Conservation (phyloP, 2,329 filamentous ascomycete genomes). For the Nemania bipapillata region DNA sequence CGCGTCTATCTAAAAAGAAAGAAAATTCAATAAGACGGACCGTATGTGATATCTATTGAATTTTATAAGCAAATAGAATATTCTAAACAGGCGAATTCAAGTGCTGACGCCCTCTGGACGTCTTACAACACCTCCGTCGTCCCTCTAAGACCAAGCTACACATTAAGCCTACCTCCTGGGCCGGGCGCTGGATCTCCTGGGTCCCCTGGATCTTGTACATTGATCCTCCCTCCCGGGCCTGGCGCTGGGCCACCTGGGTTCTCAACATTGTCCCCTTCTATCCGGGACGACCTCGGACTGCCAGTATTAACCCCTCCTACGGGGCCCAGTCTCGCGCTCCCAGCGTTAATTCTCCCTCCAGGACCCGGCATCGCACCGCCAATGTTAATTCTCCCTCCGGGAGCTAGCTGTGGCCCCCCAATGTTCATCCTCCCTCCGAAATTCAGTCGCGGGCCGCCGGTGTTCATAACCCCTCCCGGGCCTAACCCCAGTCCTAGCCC, state of each 20-base stretch:
- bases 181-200: neutral
- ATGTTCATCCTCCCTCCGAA: neutral
- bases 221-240: neutral
- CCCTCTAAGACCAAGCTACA: neutral
- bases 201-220: neutral
- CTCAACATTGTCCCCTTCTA: neutral
- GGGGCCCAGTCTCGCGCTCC: no score
- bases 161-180: neutral
- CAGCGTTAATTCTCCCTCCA: neutral
- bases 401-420: neutral
- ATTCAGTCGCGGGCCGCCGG: no score
- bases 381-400: neutral
- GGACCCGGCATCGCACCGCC: no score
- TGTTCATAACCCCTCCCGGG: neutral
- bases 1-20: no score
- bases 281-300: neutral
- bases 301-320: neutral
- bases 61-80: no score
- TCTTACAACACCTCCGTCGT: no score
- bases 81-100: no score
- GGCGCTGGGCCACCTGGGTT: neutral
- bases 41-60: neutral
- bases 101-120: no score
- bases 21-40: no score
- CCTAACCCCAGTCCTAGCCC: no score